Conservation (phyloP, 768 basidiomycete species). For the Mycena kentingensis region DNA sequence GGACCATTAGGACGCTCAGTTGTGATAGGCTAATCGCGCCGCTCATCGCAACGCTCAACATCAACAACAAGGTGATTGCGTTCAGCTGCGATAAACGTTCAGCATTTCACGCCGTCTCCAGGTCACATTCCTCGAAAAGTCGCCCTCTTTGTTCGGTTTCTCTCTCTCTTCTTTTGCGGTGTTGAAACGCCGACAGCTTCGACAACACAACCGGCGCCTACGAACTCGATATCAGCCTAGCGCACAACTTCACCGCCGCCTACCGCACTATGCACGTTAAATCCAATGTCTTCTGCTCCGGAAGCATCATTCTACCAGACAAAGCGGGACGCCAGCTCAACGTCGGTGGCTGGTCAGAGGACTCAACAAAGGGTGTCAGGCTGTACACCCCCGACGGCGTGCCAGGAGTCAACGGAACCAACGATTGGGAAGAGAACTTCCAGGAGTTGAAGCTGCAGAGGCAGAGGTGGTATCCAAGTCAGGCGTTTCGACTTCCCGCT, state of each 20-base stretch:
- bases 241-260: slow-evolving; percentile 48
- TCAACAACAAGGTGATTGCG: slow-evolving; percentile 69
- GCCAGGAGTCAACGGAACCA: slow-evolving; percentile 69
- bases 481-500: neutral
- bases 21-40: slow-evolving; percentile 65
- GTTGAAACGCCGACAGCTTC: slow-evolving; percentile 35
- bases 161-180: neutral
- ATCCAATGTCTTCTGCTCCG: slow-evolving; percentile 82
- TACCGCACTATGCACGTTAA: slow-evolving; percentile 81
- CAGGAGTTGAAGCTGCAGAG: slow-evolving; percentile 57
- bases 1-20: slow-evolving; percentile 11
- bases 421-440: slow-evolving; percentile 79
- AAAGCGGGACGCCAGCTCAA: slow-evolving; percentile 67
- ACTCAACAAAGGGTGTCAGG: slow-evolving; percentile 73
- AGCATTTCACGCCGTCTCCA: too few species aligned
- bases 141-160: neutral
- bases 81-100: slow-evolving; percentile 35
- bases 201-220: slow-evolving; percentile 76
- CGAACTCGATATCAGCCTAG: slow-evolving; percentile 68
- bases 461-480: slow-evolving; percentile 37
- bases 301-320: slow-evolving; percentile 71
- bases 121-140: slow-evolving; percentile 74
- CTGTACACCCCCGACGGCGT: slow-evolving; percentile 71
- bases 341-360: slow-evolving; percentile 69
- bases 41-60: slow-evolving; percentile 71